Base-by-base conservation (phyloP, 345 rosid genomes). In the Trapa bicornis region DNA sequence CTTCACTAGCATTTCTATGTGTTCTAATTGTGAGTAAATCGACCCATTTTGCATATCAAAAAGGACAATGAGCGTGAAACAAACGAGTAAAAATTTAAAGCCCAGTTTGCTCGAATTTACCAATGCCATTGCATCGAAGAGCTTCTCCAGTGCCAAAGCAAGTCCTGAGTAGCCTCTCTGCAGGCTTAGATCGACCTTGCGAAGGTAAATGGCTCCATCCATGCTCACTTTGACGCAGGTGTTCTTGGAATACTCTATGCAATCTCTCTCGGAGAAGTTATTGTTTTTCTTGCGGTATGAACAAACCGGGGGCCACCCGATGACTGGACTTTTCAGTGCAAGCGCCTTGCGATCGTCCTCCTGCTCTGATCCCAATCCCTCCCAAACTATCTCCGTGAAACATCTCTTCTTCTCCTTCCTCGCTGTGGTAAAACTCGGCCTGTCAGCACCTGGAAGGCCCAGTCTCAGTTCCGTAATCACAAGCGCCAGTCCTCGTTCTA, bases 301-400 rank as follows among this genome's bases (percentile, higher is more conserved):
- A 67, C 99, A 86, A 74, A 93, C 86, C 58, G 99, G 99, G 0
- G 98, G 98, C 98, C 98, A 93, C 65, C 98, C 98, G 56, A 91
- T 96, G 9, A 87, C 91, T 63, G 83, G 92, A 68, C 79, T 79
- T 83, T 81, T 86, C 13, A 77, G 71, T 12, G 72, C 54, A 54
- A 47, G 67, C 2, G 62, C 70, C 66, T 60, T 67, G 17, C 14
- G 14, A 13, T 41, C 70, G 6, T 54, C 63, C 29, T 22, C 29
- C 29, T 22, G 29, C 29, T 22, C 29, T 0, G 29, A 22, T 22
- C 29, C 0, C 29, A 22, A 22, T 22, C 29, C 29, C 29, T 22
- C 29, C 29, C 29, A 22, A 22, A 22, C 76, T 32, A 87, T 80
- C 72, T 89, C 95, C 0, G 81, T 84, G 75, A 85, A 87, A 36